Base-by-base conservation (phyloP, 2,329 filamentous ascomycete genomes). In the Chrysoporthe cubensis region DNA sequence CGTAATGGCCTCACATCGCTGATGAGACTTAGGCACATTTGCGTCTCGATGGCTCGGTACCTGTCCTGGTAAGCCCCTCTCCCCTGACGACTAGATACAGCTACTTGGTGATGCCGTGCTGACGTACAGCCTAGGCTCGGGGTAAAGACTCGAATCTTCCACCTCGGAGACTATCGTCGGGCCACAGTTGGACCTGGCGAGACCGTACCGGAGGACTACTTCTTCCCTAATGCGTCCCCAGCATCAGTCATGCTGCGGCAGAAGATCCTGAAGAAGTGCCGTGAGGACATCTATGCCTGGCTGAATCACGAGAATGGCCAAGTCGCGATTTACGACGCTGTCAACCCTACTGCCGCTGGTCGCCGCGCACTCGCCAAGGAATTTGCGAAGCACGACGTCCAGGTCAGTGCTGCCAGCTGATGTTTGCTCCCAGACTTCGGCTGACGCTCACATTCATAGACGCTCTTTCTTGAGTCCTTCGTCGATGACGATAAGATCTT, bases 71-170 rank as follows among this genome's bases (percentile, higher is more conserved):
- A 80, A 34, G 16, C 14, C n/a, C 46, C 68, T 26, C 14, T 11
- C 9, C 13, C n/a, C 42, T 21, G 44, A 50, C 56, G 34, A 11
- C 56, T 6, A 16, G 7, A 18, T 9, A 32, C 21, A 2, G 18
- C 8, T 50, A 34, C 6, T 32, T 42, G 2, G 34, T 11, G 18
- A 32, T 9, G 62, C 21, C 65, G 66, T 70, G 71, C 70, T 75
- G 26, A 70, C 34, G 2, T 7, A 59, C 4, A 48, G 21, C 66
- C 52, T 65, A 91, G 89, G 96, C 87, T 99, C 50, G 96, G 96
- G 71, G 96, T 99, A 69, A 99, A 99, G 83, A 98, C 96, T 44
- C 91, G 95, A 73, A 96, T 98, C 74, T 99, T 99, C 78, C 96
- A 99, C 77, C 84, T 99, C 18, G 96, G 96, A 67, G 96, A 99